Percentiles rank a stretch among this genome's conserved stretches.
Conservation (phyloP, 352 stramenopile genomes). For the Globisporangium emineosum region DNA sequence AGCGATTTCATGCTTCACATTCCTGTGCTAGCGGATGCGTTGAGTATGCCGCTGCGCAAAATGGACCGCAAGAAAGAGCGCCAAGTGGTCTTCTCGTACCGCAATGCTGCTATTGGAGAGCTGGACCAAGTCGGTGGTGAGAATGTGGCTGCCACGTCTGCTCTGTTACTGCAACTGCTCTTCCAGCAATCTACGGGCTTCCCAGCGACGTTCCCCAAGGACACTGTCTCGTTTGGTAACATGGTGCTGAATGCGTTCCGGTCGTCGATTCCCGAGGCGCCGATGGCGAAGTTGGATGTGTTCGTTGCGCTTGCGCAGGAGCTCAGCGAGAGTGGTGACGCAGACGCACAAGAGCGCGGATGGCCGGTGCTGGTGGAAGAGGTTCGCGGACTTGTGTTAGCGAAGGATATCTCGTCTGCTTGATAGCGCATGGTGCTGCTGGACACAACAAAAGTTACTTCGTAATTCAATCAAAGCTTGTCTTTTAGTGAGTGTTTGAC, state of each 20-base stretch:
- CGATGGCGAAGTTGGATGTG: constrained; percentile 25
- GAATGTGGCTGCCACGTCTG: constrained; percentile 27
- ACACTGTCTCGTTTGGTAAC: constrained; percentile 27
- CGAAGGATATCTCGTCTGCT: constrained; percentile 36
- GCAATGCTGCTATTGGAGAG: constrained; percentile 41
- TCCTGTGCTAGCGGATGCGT: constrained; percentile 41
- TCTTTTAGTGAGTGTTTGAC: background rate
- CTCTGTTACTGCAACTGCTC: constrained; percentile 50
- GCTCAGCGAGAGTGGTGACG: background rate
- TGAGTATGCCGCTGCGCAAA: constrained; percentile 79
- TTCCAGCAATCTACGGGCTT: constrained; percentile 68
- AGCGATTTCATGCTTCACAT: constrained; percentile 64
- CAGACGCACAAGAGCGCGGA: constrained; percentile 9
- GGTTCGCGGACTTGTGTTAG: constrained; percentile 29
- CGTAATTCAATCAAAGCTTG: background rate
- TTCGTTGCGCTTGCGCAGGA: constrained; percentile 22
- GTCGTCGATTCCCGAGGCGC: constrained; percentile 31
- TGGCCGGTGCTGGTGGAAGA: constrained; percentile 23
- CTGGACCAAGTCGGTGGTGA: constrained; percentile 33
- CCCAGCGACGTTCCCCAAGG: constrained; percentile 39
- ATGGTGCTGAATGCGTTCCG: constrained; percentile 48
- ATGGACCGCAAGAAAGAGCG: constrained; percentile 83
- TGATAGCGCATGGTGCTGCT: constrained; percentile 3
- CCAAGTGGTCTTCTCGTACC: constrained; percentile 62
- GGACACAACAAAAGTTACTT: background rate